Evolutionary conservation across 2,329 filamentous ascomycete genomes (phyloP).

Genomic region (Aureobasidium sp.): DNA sequence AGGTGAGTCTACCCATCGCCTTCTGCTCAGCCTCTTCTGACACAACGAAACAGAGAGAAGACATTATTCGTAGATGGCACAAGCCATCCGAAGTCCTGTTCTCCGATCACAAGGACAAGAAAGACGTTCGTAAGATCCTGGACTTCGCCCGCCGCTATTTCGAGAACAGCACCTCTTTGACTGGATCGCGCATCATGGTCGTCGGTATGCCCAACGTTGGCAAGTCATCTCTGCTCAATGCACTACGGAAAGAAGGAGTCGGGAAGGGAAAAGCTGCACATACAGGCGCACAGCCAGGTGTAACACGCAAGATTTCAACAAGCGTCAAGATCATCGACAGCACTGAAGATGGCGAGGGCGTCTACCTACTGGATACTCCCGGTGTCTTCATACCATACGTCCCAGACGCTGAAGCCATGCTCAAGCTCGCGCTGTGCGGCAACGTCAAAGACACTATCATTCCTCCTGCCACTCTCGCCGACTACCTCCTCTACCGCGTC

Average conservation of each 20-base stretch:
- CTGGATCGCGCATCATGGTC: constrained; percentile 75
- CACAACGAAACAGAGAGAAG: constrained; percentile 1
- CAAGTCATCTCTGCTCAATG: constrained; percentile 90
- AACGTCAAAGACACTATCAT: constrained; percentile 87
- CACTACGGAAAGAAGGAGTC: constrained; percentile 62
- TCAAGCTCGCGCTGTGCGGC: constrained; percentile 87
- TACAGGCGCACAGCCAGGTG: constrained; percentile 79
- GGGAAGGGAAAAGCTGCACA: constrained; percentile 61
- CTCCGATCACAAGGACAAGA: constrained; percentile 36
- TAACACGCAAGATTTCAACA: constrained; percentile 76
- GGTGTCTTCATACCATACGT: constrained; percentile 95
- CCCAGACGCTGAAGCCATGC: constrained; percentile 74
- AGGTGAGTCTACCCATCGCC: constrained; percentile 23
- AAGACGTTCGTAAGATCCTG: constrained; percentile 39
- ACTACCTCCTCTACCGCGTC: constrained; percentile 81
- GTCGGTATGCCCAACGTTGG: constrained; percentile 98
- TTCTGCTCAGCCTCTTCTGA: neutral
- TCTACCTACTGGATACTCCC: constrained; percentile 85
- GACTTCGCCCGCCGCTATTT: constrained; percentile 44
- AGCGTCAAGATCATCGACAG: constrained; percentile 65
- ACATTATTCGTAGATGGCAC: constrained; percentile 45
- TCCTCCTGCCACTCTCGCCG: constrained; percentile 65
- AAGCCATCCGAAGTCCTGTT: constrained; percentile 44
- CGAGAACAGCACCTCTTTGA: constrained; percentile 49
- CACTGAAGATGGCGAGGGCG: constrained; percentile 41